A percentile compares a stretch with the other conserved stretches of the same genome.
phyloP scores from a whole-genome alignment of 257 asterid genomes.

The Nicotiana otophora region DNA sequence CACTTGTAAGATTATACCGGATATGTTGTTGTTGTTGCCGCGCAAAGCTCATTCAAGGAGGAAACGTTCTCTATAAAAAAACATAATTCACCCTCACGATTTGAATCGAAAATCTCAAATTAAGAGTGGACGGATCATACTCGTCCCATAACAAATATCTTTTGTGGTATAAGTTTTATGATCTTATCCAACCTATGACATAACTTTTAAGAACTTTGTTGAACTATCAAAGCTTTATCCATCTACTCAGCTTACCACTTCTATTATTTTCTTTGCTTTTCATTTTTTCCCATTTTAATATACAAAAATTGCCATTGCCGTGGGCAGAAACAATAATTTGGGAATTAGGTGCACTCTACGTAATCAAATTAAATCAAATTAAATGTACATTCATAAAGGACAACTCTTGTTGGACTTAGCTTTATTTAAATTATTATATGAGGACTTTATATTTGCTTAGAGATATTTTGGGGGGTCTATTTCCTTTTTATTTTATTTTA shows the following conservation, averaged over 20 bases:
- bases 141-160: no score
- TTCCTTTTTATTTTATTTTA: neutral
- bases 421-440: neutral
- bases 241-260: constrained; percentile 11
- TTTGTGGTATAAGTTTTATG: neutral
- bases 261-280: neutral
- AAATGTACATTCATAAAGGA: neutral
- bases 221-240: neutral
- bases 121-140: no score
- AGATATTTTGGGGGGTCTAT: neutral
- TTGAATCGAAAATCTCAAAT: no score
- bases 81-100: fast-evolving
- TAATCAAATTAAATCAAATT: constrained; percentile 4
- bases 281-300: neutral
- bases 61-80: no score
- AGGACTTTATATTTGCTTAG: neutral
- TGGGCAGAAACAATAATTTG: neutral
- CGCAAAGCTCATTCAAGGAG: no score
- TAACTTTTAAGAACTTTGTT: neutral
- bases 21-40: no score
- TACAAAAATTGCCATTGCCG: neutral
- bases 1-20: no score
- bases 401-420: neutral
- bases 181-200: neutral
- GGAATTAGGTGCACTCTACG: neutral